Evolutionary conservation across 2,329 filamentous ascomycete species (phyloP).

Genomic region (Cercospora canescens): DNA sequence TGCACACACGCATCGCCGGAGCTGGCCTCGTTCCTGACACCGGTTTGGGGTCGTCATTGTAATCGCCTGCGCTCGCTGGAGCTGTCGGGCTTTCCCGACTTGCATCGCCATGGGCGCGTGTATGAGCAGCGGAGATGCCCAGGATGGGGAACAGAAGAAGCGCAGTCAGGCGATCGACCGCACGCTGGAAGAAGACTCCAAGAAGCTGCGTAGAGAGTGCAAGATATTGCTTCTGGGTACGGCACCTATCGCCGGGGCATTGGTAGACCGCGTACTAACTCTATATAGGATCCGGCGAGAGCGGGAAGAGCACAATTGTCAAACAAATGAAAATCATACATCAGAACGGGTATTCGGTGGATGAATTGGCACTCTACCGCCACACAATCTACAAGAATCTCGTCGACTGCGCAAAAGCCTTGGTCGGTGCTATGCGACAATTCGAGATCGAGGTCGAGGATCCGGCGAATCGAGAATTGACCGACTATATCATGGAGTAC

Average conservation of each 20-base stretch:
- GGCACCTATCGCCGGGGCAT: slow-evolving; percentile 29
- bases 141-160: slow-evolving; percentile 90
- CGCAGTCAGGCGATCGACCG: slow-evolving; percentile 94
- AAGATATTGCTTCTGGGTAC: slow-evolving; percentile 94
- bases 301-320: slow-evolving; percentile 98
- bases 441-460: slow-evolving; percentile 80
- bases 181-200: slow-evolving; percentile 90
- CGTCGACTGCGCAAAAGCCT: slow-evolving; percentile 90
- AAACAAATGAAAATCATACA: slow-evolving; percentile 99
- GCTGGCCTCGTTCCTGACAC: slow-evolving; percentile 19
- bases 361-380: slow-evolving; percentile 91
- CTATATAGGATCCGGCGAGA: slow-evolving; percentile 83
- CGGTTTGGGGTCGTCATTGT: slow-evolving; percentile 25
- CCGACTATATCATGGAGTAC: slow-evolving; percentile 82
- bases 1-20: slow-evolving; percentile 15
- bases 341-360: slow-evolving; percentile 92
- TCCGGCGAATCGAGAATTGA: slow-evolving; percentile 69
- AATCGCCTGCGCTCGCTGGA: slow-evolving; percentile 30
- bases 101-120: slow-evolving; percentile 75
- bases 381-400: slow-evolving; percentile 98
- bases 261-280: slow-evolving; percentile 18
- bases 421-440: slow-evolving; percentile 88
- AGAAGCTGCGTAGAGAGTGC: slow-evolving; percentile 92
- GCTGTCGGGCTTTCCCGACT: slow-evolving; percentile 25
- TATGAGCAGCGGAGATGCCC: slow-evolving; percentile 83